These are phyloP conservation scores for Russula compacta DNA, from an alignment of 768 basidiomycete species.

Conservation along the genomic window DNA sequence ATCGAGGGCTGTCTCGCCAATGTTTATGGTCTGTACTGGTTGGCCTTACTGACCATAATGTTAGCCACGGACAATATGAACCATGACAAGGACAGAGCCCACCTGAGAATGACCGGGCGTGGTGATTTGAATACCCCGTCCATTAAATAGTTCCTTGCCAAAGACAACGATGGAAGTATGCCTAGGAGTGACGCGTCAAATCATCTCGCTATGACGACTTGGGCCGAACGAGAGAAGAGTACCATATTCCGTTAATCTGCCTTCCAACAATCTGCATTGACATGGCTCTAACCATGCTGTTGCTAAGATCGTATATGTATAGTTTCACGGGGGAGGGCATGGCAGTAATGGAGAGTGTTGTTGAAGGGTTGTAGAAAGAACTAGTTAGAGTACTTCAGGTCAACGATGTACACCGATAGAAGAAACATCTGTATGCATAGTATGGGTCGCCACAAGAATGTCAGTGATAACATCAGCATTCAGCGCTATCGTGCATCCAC, in stretches of 20 bases:
- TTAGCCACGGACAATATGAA: neutral
- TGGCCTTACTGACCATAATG: conserved; percentile 49
- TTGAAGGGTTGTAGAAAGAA: too few relatives aligned
- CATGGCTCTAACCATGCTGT: conserved; percentile 72
- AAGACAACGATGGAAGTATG: conserved; percentile 90
- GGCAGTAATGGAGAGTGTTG: neutral
- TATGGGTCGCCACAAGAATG: neutral
- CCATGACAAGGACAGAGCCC: conserved; percentile 24
- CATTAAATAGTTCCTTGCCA: conserved; percentile 82
- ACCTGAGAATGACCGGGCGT: conserved; percentile 78
- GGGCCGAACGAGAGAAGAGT: conserved; percentile 24
- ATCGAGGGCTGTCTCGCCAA: conserved; percentile 81
- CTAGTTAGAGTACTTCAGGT: too few relatives aligned
- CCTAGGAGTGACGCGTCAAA: conserved; percentile 36
- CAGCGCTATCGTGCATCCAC: too few relatives aligned
- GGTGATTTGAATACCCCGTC: conserved; percentile 70
- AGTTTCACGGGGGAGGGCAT: conserved; percentile 47
- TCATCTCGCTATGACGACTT: neutral
- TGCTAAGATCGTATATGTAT: conserved; percentile 87
- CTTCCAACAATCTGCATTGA: conserved; percentile 76
- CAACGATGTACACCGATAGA: too few relatives aligned
- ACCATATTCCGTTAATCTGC: conserved; percentile 94
- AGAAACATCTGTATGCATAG: neutral
- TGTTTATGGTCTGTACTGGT: conserved; percentile 59
- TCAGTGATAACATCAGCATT: neutral